phyloP scores from a whole-genome alignment of 805 yeast species.

The Saccharomycopsis sp. region DNA sequence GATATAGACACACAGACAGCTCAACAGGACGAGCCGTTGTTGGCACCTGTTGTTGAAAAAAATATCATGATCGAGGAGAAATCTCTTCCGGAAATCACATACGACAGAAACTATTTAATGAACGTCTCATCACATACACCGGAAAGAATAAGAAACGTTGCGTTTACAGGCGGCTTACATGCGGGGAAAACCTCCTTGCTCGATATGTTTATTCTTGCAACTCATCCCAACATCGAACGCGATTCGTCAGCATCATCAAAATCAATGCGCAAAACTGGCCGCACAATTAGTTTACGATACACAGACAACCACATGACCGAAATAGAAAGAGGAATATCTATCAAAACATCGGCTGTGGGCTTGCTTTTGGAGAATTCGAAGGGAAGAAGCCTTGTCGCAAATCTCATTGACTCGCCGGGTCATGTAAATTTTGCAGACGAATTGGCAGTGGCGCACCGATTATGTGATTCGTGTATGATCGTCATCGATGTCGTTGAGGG shows the following conservation, averaged over 20 bases:
- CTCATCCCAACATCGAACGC: slow-evolving; percentile 43
- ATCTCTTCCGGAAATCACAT: slow-evolving; percentile 51
- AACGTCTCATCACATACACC: slow-evolving; percentile 43
- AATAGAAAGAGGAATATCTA: slow-evolving; percentile 59
- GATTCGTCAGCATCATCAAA: slow-evolving; percentile 25
- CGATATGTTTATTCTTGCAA: slow-evolving; percentile 59
- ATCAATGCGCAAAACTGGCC: slow-evolving; percentile 24
- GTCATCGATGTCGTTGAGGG: slow-evolving; percentile 89
- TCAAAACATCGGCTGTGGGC: slow-evolving; percentile 57
- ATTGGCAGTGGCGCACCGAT: slow-evolving; percentile 44
- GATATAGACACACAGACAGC: slow-evolving; percentile 45
- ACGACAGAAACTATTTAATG: slow-evolving; percentile 56
- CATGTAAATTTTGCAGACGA: slow-evolving; percentile 83
- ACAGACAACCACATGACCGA: slow-evolving; percentile 71
- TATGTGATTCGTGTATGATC: slow-evolving; percentile 59
- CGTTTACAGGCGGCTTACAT: slow-evolving; percentile 72
- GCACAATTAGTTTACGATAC: slow-evolving; percentile 48
- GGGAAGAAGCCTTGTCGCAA: slow-evolving; percentile 50
- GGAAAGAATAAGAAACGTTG: slow-evolving; percentile 63
- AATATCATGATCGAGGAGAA: slow-evolving; percentile 43
- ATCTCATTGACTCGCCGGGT: slow-evolving; percentile 85
- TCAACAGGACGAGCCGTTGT: slow-evolving; percentile 53
- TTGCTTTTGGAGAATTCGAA: slow-evolving; percentile 47
- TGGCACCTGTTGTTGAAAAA: slow-evolving; percentile 43
- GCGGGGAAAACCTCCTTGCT: slow-evolving; percentile 81